Evolutionary conservation across 768 basidiomycete species (phyloP).

Genomic region (Panellus pusillus): DNA sequence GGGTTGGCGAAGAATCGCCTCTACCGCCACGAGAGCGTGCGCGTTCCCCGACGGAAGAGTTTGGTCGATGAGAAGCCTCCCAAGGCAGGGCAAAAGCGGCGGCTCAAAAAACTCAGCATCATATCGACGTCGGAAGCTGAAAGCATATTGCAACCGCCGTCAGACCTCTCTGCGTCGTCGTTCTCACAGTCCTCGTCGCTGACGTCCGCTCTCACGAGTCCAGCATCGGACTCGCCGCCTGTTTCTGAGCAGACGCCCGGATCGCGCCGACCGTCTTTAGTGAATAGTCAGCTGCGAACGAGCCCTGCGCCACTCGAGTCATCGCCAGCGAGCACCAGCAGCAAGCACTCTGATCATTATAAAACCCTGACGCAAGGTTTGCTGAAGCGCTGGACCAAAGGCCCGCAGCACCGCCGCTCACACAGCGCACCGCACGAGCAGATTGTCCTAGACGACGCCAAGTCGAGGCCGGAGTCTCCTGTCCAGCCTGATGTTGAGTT

Average conservation of each 20-base stretch:
- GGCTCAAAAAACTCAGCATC: slow-evolving; percentile 37
- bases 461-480: slow-evolving; percentile 6
- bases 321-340: slow-evolving; percentile 2
- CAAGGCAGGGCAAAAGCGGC: slow-evolving; percentile 20
- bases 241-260: slow-evolving; percentile 19
- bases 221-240: slow-evolving; percentile 20
- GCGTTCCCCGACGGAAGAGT: slow-evolving; percentile 61
- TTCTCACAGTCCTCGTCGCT: slow-evolving; percentile 39
- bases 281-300: not conserved
- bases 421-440: slow-evolving; percentile 21
- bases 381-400: slow-evolving; percentile 19
- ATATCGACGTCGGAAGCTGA: slow-evolving; percentile 33
- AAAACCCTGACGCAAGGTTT: slow-evolving; percentile 17
- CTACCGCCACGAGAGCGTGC: slow-evolving; percentile 68
- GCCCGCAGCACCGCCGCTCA: slow-evolving; percentile 18
- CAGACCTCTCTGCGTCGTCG: slow-evolving; percentile 35
- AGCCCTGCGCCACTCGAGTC: not conserved
- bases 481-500: slow-evolving; percentile 13
- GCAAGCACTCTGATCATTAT: slow-evolving; percentile 8
- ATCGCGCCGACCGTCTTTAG: slow-evolving; percentile 14
- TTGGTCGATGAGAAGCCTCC: slow-evolving; percentile 35
- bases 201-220: slow-evolving; percentile 22
- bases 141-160: slow-evolving; percentile 20
- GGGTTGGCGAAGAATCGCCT: slow-evolving; percentile 63
- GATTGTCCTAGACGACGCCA: slow-evolving; percentile 7